Evolutionary conservation across 176 grass and related monocot species (phyloP).

Genomic region (Lolium perenne): DNA sequence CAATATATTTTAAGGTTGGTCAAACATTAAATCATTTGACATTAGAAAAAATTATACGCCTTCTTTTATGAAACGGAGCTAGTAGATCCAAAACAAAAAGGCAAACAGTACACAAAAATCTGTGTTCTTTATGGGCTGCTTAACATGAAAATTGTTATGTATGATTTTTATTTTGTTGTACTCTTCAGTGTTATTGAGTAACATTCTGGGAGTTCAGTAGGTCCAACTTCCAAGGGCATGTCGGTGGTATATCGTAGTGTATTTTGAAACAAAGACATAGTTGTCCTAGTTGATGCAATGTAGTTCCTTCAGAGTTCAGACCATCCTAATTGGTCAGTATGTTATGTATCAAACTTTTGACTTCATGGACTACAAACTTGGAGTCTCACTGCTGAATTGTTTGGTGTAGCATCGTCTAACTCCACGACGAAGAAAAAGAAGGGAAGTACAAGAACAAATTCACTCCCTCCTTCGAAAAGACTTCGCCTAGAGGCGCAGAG

Average conservation of each 20-base stretch:
- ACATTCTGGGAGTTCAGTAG: neutral
- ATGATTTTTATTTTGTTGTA: conserved; percentile 23
- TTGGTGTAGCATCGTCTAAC: conserved; percentile 63
- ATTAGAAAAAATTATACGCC: too few relatives aligned
- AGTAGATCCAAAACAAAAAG: neutral
- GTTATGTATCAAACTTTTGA: conserved; percentile 12
- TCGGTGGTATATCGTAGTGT: neutral
- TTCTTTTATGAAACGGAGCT: too few relatives aligned
- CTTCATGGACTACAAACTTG: conserved; percentile 21
- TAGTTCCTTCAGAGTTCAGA: conserved; percentile 17
- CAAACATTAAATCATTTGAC: too few relatives aligned
- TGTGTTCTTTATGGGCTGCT: conserved; percentile 15
- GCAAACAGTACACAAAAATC: neutral
- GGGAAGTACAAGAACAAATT: conserved; percentile 57
- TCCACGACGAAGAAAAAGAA: conserved; percentile 63
- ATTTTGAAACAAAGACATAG: conserved; percentile 4
- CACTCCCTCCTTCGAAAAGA: conserved; percentile 89
- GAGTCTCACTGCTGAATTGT: conserved; percentile 36
- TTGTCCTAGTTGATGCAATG: neutral
- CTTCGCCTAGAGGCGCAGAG: conserved; percentile 86
- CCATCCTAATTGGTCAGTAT: neutral
- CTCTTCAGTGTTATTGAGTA: neutral
- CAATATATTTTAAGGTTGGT: too few relatives aligned
- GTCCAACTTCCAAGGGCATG: neutral
- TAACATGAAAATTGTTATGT: neutral